Evolutionary conservation across 2,329 filamentous ascomycete genomes (phyloP), one percentile per base, ranked within the genome.

Genomic region (Alternaria viburni): DNA sequence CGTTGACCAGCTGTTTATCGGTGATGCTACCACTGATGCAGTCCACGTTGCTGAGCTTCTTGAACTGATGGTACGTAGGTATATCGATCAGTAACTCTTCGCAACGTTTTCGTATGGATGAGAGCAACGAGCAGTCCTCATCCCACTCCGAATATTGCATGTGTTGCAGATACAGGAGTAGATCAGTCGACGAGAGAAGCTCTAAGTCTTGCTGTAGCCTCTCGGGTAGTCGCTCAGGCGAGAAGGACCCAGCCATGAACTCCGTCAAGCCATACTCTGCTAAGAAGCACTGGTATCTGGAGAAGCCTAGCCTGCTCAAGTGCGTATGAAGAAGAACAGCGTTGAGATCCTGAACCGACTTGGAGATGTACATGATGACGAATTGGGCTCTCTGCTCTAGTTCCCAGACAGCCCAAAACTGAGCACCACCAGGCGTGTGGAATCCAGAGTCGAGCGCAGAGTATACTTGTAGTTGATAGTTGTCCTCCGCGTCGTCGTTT

Each of bases 371-470:
- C n/a, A 80, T 72, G 12, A 77, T 65, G 9, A 70, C 60, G 2
- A 68, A 65, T 32, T 70, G 73, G 6, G 75, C 74, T 30, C 73
- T 66, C 21, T 67, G 69, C 13, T 79, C 75, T 1, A 72, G 45
- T 61, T 80, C 77, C 69, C 72, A 79, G 12, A 80, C 71, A 15
- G 75, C 67, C 78, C 78, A 80, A 49, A 79, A 79, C 50, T 79
- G 77, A 15, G 66, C 68, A 9, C 73, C 74, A 15, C 62, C 63
- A 6, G 77, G 75, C 11, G 74, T 77, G 44, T 77, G 77, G 25
- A 79, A 79, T 0, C 78, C 78, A n/a, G 78, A 80, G 57, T 79
- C 77, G n/a, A 80, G 74, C 17, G 76, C 76, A 55, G 64, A 62
- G 45, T 72, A 79, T 13, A 78, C 74, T 43, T 76, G 73, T 3